A percentile compares a stretch with the other conserved stretches of the same genome.
Evolutionary conservation across 768 basidiomycete genomes (phyloP).

Genomic region (Leccinellum rugosiceps): DNA sequence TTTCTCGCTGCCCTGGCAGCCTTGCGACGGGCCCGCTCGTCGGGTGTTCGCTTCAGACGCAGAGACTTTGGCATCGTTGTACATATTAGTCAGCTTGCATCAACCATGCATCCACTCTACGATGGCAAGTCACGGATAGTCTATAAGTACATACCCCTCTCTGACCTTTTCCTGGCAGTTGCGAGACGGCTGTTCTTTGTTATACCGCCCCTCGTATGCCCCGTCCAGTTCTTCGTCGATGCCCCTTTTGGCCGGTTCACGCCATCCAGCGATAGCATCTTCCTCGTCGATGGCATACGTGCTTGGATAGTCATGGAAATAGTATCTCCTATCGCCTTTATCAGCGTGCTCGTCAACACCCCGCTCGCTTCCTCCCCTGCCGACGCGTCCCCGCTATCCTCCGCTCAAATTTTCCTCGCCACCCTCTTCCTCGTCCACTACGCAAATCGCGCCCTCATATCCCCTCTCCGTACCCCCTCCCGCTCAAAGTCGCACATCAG

Average conservation of each 20-base stretch:
- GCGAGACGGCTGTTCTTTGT: slow-evolving; percentile 47
- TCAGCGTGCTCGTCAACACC: slow-evolving; percentile 45
- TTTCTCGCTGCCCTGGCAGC: slow-evolving; percentile 31
- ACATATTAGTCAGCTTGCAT: slow-evolving; percentile 19
- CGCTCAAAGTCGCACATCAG: slow-evolving; percentile 71
- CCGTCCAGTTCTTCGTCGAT: slow-evolving; percentile 50
- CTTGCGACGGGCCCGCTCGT: slow-evolving; percentile 37
- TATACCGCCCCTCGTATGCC: slow-evolving; percentile 33
- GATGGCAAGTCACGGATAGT: not conserved
- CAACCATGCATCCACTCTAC: not conserved
- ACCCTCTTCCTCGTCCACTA: slow-evolving; percentile 73
- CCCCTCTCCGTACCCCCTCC: slow-evolving; percentile 75
- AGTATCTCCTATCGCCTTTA: slow-evolving; percentile 54
- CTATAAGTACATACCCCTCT: slow-evolving; percentile 1
- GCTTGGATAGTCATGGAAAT: slow-evolving; percentile 83
- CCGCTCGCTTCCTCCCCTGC: slow-evolving; percentile 42
- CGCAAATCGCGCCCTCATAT: slow-evolving; percentile 75
- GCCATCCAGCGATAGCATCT: slow-evolving; percentile 39
- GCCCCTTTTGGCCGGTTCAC: slow-evolving; percentile 83
- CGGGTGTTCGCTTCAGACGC: slow-evolving; percentile 60
- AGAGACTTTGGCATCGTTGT: slow-evolving; percentile 42
- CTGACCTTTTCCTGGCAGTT: slow-evolving; percentile 20
- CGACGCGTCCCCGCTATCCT: slow-evolving; percentile 29
- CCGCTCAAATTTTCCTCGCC: slow-evolving; percentile 50
- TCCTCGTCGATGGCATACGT: slow-evolving; percentile 56